A percentile compares a stretch with the other conserved stretches of the same genome.
Evolutionary conservation across 1,139 yeast species (phyloP).

Genomic region (Taphrina wiesneri): DNA sequence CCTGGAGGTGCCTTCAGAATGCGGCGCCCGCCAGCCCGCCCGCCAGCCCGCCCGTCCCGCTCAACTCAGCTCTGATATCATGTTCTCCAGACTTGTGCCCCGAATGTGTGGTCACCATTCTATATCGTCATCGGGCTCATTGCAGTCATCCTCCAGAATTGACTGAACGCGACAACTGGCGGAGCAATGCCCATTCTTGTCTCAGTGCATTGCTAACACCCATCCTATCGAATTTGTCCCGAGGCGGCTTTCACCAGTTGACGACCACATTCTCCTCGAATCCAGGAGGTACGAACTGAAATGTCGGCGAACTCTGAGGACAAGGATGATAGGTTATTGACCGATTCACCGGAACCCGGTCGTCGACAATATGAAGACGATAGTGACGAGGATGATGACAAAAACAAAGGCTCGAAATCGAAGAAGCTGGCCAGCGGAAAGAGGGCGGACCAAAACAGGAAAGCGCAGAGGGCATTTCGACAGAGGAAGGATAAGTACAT

Average conservation of each 20-base stretch:
- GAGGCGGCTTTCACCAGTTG: background rate
- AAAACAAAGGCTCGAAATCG: slow-evolving; percentile 13
- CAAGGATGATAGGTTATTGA: background rate
- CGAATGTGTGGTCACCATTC: background rate
- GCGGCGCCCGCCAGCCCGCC: too few relatives aligned
- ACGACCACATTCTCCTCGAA: background rate
- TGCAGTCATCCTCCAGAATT: background rate
- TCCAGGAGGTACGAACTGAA: background rate
- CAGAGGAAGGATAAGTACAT: slow-evolving; percentile 88
- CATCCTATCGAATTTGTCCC: too few relatives aligned
- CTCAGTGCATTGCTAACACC: too few relatives aligned
- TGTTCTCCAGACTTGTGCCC: background rate
- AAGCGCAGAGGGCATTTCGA: slow-evolving; percentile 95
- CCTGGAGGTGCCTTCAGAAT: too few relatives aligned
- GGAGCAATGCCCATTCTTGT: too few relatives aligned
- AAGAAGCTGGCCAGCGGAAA: slow-evolving; percentile 60
- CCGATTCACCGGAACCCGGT: slow-evolving; percentile 15
- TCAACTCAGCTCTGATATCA: slow-evolving; percentile 2
- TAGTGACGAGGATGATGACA: slow-evolving; percentile 55
- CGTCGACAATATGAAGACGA: slow-evolving; percentile 16
- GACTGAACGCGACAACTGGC: too few relatives aligned
- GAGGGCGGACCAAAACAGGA: slow-evolving; percentile 94
- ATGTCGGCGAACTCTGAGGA: slow-evolving; percentile 1
- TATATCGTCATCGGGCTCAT: background rate
- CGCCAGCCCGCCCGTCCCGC: background rate